Conservation (phyloP, 1,139 yeast species). For the Suhomyces kunorum region DNA sequence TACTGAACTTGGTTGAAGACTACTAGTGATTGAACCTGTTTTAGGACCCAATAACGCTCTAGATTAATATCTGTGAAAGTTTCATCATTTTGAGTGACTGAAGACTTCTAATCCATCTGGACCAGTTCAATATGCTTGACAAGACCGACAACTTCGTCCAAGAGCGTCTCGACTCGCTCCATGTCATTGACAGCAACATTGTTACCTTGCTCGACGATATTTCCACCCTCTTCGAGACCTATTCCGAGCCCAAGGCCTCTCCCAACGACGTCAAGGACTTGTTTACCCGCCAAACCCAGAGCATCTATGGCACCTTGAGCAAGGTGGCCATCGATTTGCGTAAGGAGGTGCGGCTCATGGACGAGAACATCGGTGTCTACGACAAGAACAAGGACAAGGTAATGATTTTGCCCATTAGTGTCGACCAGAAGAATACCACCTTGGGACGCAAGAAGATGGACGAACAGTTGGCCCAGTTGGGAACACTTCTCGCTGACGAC, state of each 20-base stretch:
- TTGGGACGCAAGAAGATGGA: constrained; percentile 53
- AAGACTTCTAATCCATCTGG: too few species aligned
- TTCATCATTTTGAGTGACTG: too few species aligned
- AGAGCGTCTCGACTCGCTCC: constrained; percentile 46
- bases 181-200: constrained; percentile 45
- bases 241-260: constrained; percentile 24
- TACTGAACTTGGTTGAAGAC: too few species aligned
- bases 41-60: too few species aligned
- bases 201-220: constrained; percentile 46
- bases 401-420: constrained; percentile 59
- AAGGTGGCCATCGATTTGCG: constrained; percentile 51
- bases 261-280: constrained; percentile 17
- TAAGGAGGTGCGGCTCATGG: constrained; percentile 58
- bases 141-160: constrained; percentile 38
- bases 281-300: constrained; percentile 33
- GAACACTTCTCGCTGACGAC: constrained; percentile 18
- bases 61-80: too few species aligned
- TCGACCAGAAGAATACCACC: constrained; percentile 62
- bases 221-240: constrained; percentile 43
- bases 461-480: constrained; percentile 34
- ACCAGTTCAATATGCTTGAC: constrained; percentile 3
- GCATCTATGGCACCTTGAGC: constrained; percentile 37
- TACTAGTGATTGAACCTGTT: too few species aligned
- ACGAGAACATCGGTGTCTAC: constrained; percentile 55
- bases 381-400: constrained; percentile 47